Percentiles rank a stretch among this genome's conserved stretches.
Evolutionary conservation across 768 basidiomycete species (phyloP).

Genomic region (Tephrocybe rancida): DNA sequence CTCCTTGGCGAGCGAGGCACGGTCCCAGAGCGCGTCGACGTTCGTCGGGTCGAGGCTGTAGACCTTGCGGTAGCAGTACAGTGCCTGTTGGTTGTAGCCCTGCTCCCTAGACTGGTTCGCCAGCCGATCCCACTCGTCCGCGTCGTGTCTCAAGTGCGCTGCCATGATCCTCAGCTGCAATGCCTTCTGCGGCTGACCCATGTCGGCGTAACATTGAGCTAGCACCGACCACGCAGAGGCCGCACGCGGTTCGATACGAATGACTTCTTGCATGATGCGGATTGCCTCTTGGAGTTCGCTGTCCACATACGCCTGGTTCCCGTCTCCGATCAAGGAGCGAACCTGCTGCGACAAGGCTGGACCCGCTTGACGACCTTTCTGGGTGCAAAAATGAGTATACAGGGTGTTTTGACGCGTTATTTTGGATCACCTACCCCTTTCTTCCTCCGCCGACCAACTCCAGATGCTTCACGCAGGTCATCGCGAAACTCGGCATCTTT

Average conservation of each 20-base stretch:
- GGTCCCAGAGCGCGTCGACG: conserved; percentile 87
- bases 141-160: conserved; percentile 82
- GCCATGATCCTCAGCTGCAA: conserved; percentile 88
- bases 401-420: neutral
- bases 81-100: conserved; percentile 80
- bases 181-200: conserved; percentile 67
- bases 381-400: conserved; percentile 11
- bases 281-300: conserved; percentile 68
- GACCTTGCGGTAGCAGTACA: conserved; percentile 91
- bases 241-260: conserved; percentile 90
- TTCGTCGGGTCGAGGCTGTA: conserved; percentile 79
- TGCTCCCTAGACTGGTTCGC: conserved; percentile 75
- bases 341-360: conserved; percentile 71
- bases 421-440: conserved; percentile 40
- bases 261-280: conserved; percentile 86
- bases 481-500: conserved; percentile 71
- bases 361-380: conserved; percentile 49
- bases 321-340: conserved; percentile 76
- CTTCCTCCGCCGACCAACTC: conserved; percentile 58
- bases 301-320: conserved; percentile 85
- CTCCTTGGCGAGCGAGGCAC: conserved; percentile 79
- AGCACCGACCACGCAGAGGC: conserved; percentile 86
- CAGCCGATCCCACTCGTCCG: conserved; percentile 86
- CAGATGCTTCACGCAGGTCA: conserved; percentile 73
- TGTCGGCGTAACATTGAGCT: conserved; percentile 80